Percentiles rank a stretch among this genome's conserved stretches.
These are phyloP conservation scores for Verbena officinalis DNA, from an alignment of 257 asterid species.

Conservation along the genomic window DNA sequence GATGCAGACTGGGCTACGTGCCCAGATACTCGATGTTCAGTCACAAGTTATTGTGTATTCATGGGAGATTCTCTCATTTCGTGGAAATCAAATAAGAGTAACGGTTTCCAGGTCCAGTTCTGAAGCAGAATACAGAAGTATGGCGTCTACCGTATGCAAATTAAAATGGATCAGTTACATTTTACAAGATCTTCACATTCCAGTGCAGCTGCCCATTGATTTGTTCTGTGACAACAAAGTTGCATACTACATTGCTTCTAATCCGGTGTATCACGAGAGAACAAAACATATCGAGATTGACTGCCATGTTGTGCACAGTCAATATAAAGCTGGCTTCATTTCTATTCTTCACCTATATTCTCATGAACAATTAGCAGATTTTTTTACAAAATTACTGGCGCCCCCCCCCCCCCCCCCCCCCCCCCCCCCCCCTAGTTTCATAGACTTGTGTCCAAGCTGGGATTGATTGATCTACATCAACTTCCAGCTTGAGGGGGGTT, in stretches of 20 bases:
- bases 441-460: no score
- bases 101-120: neutral
- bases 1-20: slow-evolving; percentile 16
- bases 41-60: neutral
- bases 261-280: neutral
- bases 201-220: neutral
- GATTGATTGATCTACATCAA: no score
- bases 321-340: neutral
- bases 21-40: neutral
- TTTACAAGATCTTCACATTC: neutral
- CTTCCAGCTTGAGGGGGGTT: no score
- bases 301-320: neutral
- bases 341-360: neutral
- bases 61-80: neutral
- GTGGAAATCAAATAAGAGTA: slow-evolving; percentile 8
- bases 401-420: no score
- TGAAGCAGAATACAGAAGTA: neutral
- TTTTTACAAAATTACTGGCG: no score
- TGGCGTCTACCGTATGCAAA: neutral
- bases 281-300: neutral
- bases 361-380: no score
- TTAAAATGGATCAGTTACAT: neutral
- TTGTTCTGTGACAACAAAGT: neutral
- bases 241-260: neutral
- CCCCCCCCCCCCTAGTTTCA: no score